These are phyloP conservation scores for Phytophthora pisi DNA, from an alignment of 352 stramenopile genomes.

Conservation along the genomic window DNA sequence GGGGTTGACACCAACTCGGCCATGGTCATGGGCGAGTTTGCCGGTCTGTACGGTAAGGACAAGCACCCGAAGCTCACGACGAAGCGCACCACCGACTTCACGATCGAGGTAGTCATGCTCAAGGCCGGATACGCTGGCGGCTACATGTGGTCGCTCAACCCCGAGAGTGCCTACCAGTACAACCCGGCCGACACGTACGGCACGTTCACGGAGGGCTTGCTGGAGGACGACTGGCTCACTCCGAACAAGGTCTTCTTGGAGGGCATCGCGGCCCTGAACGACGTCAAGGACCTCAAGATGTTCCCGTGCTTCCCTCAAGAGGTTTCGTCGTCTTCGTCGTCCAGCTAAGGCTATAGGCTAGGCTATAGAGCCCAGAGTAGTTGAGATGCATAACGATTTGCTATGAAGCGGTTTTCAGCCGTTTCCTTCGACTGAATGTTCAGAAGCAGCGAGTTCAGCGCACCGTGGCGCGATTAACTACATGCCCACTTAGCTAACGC, in stretches of 20 bases:
- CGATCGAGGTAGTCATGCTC: conserved; percentile 65
- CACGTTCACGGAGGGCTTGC: conserved; percentile 63
- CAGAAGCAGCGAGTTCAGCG: conserved; percentile 1
- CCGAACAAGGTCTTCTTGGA: conserved; percentile 67
- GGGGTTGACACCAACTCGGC: conserved; percentile 36
- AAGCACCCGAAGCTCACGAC: conserved; percentile 53
- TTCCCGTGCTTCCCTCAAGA: conserved; percentile 63
- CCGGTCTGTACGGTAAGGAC: conserved; percentile 62
- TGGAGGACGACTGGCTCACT: conserved; percentile 76
- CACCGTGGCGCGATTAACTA: not conserved
- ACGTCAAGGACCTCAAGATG: conserved; percentile 53
- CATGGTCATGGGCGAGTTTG: conserved; percentile 70
- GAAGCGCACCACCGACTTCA: conserved; percentile 65
- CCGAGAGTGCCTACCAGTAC: conserved; percentile 72
- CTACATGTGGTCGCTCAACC: conserved; percentile 83
- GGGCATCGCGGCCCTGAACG: conserved; percentile 55
- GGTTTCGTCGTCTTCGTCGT: conserved; percentile 24
- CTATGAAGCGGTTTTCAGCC: not conserved
- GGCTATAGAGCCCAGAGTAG: not conserved
- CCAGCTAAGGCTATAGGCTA: conserved; percentile 1
- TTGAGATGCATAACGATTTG: conserved; percentile 7
- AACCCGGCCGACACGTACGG: conserved; percentile 67
- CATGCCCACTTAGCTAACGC: not conserved
- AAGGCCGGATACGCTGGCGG: conserved; percentile 53
- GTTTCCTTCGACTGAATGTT: conserved; percentile 2